Conservation (phyloP, 2,329 filamentous ascomycete species). For the Plenodomus lindquistii region DNA sequence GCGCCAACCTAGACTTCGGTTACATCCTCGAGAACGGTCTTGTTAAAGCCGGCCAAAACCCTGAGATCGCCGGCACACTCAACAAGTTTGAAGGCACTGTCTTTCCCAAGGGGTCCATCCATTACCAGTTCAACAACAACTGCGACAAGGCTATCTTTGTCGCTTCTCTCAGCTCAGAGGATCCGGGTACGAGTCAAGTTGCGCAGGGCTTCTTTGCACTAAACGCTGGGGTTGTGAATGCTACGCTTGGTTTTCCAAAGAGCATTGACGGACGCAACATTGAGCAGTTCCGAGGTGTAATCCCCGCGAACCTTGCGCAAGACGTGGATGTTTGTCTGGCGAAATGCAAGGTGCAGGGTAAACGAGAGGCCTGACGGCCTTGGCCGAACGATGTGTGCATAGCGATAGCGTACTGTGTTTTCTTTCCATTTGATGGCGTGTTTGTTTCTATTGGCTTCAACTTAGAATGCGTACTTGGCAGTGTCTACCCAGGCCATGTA, state of each 20-base stretch:
- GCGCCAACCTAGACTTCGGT: conserved; percentile 47
- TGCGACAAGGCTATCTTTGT: conserved; percentile 52
- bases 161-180: conserved; percentile 49
- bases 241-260: conserved; percentile 44
- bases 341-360: conserved; percentile 45
- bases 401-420: conserved; percentile 19
- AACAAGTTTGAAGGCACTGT: conserved; percentile 52
- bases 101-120: conserved; percentile 52
- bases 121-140: conserved; percentile 55
- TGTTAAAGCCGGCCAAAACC: conserved; percentile 33
- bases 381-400: conserved; percentile 3
- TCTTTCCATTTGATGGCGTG: conserved; percentile 5
- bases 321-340: conserved; percentile 59
- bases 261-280: conserved; percentile 41
- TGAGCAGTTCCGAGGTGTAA: conserved; percentile 38
- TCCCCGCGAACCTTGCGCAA: conserved; percentile 55
- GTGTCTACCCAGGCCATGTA: no score
- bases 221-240: conserved; percentile 42
- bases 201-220: conserved; percentile 51
- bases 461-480: no score
- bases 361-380: not conserved
- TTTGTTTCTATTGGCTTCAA: not conserved
- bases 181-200: conserved; percentile 49
- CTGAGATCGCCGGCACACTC: conserved; percentile 47
- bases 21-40: conserved; percentile 54